These are phyloP conservation scores for Lachnellula hyalina DNA, from an alignment of 2,329 filamentous ascomycete genomes.

Conservation along the genomic window DNA sequence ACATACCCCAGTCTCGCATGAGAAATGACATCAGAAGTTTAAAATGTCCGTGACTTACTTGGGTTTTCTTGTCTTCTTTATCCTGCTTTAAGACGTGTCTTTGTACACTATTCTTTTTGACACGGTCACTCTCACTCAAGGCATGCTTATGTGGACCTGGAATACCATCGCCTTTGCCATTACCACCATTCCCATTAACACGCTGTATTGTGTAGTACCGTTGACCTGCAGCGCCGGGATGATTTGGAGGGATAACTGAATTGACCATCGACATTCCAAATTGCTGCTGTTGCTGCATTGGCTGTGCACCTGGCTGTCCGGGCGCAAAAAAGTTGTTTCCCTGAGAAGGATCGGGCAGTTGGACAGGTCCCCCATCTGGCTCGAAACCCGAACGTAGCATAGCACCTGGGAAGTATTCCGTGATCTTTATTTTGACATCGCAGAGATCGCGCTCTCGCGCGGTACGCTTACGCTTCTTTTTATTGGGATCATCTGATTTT, in stretches of 20 bases:
- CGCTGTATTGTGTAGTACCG: constrained; percentile 70
- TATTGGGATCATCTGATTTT: constrained; percentile 73
- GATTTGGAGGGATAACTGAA: constrained; percentile 35
- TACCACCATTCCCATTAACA: constrained; percentile 70
- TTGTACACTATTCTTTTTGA: constrained; percentile 76
- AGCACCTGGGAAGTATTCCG: constrained; percentile 64
- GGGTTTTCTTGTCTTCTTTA: constrained; percentile 57
- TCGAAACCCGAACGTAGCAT: constrained; percentile 31
- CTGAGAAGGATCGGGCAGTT: constrained; percentile 18
- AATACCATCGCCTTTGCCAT: constrained; percentile 65
- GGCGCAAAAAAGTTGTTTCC: constrained; percentile 29
- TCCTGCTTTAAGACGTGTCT: constrained; percentile 59
- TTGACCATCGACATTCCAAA: constrained; percentile 41
- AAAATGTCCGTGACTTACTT: constrained; percentile 38
- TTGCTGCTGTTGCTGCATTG: constrained; percentile 22
- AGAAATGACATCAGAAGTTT: neutral
- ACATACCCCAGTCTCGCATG: neutral
- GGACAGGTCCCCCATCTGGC: constrained; percentile 25
- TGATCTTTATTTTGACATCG: constrained; percentile 83
- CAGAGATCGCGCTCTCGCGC: constrained; percentile 75
- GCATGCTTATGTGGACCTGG: constrained; percentile 70
- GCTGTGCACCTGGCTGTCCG: constrained; percentile 22
- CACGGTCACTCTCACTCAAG: constrained; percentile 67
- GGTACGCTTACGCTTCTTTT: constrained; percentile 74
- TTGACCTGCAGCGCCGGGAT: constrained; percentile 45